Conservation (phyloP, 257 asterid species). For the Solanum etuberosum region DNA sequence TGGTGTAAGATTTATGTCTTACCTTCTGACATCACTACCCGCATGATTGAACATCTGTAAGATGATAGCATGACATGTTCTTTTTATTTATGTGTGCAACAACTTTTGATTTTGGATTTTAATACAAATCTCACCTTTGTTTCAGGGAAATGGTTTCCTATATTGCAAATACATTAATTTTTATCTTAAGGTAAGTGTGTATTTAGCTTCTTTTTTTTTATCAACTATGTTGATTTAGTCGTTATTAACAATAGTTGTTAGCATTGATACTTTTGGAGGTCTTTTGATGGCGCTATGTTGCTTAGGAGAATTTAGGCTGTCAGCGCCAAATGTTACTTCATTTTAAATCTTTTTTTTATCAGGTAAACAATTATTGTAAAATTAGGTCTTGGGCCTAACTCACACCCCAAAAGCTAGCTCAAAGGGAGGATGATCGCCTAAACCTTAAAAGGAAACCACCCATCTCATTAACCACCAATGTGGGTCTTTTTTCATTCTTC, state of each 20-base stretch:
- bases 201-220: neutral
- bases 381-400: neutral
- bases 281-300: neutral
- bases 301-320: neutral
- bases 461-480: neutral
- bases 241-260: neutral
- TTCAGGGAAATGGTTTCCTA: slow-evolving; percentile 98
- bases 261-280: neutral
- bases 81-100: neutral
- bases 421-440: neutral
- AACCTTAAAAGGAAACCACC: neutral
- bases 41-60: neutral
- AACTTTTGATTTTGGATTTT: slow-evolving; percentile 1
- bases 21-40: neutral
- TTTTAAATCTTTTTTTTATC: neutral
- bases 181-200: slow-evolving; percentile 71
- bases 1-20: neutral
- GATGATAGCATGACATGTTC: neutral
- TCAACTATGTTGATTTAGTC: neutral
- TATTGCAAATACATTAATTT: slow-evolving; percentile 89
- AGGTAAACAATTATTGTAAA: neutral
- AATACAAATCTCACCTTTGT: slow-evolving; percentile 16
- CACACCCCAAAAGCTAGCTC: neutral
- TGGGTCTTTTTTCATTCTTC: neutral
- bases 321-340: neutral